Percentiles rank a stretch among this genome's conserved stretches.
Evolutionary conservation across 257 asterid species (phyloP).

Genomic region (Lavandula angustifolia): DNA sequence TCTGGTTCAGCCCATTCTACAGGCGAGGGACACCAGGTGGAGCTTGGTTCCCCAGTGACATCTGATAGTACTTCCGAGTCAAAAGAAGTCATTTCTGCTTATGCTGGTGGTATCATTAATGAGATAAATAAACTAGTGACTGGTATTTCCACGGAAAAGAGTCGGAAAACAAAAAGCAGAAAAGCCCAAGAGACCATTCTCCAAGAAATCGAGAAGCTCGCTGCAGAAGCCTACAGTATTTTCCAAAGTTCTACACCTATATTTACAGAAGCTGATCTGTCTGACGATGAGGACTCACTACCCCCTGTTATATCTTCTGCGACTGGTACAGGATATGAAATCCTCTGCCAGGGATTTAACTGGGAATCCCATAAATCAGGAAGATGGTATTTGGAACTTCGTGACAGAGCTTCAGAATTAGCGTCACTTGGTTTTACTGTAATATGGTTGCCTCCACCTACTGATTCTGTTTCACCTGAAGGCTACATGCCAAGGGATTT

Average conservation of each 20-base stretch:
- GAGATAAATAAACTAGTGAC: constrained; percentile 73
- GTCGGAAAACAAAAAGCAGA: constrained; percentile 8
- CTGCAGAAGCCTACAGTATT: constrained; percentile 96
- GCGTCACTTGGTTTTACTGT: constrained; percentile 84
- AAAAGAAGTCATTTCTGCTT: constrained; percentile 43
- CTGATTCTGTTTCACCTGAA: constrained; percentile 96
- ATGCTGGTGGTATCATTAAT: constrained; percentile 68
- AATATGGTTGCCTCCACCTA: constrained; percentile 97
- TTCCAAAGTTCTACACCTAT: constrained; percentile 71
- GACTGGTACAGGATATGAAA: constrained; percentile 87
- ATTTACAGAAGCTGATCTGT: constrained; percentile 39
- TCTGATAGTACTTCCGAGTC: constrained; percentile 40
- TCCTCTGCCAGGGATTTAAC: constrained; percentile 91
- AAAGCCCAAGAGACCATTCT: constrained; percentile 49
- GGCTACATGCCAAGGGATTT: constrained; percentile 97
- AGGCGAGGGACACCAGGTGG: constrained; percentile 34
- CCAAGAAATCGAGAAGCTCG: constrained; percentile 97
- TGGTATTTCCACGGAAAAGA: constrained; percentile 72
- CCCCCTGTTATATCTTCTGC: constrained; percentile 67
- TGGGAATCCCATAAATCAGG: constrained; percentile 99
- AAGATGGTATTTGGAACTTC: constrained; percentile 81
- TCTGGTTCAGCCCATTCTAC: constrained; percentile 34
- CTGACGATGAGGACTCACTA: constrained; percentile 44
- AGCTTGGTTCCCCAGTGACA: constrained; percentile 33
- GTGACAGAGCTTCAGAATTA: constrained; percentile 65